phyloP scores from a whole-genome alignment of 345 rosid genomes.

The Ceriops zippeliana region DNA sequence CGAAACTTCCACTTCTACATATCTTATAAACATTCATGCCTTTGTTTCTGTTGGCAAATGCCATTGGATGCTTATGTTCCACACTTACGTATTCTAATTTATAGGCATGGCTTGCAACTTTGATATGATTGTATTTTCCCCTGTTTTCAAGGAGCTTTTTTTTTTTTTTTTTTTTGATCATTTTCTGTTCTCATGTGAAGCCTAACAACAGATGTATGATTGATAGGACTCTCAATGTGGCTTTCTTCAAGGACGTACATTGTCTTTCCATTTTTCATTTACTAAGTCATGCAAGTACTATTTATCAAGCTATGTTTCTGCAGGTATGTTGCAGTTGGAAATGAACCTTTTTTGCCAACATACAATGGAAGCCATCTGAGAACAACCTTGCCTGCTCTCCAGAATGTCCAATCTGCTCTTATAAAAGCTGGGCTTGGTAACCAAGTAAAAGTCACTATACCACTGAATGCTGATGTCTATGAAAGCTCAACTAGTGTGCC shows the following conservation, averaged over 20 bases:
- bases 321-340: slow-evolving; percentile 85
- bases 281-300: not conserved
- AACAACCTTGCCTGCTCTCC: slow-evolving; percentile 73
- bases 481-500: slow-evolving; percentile 53
- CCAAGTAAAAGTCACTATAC: slow-evolving; percentile 71
- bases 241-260: too few species aligned
- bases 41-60: too few species aligned
- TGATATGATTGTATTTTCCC: too few species aligned
- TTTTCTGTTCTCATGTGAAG: too few species aligned
- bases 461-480: slow-evolving; percentile 87
- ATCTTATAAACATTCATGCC: too few species aligned
- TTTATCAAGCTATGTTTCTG: not conserved
- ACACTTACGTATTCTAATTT: too few species aligned
- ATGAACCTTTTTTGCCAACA: slow-evolving; percentile 73
- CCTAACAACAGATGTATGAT: not conserved
- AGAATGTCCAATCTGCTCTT: slow-evolving; percentile 82
- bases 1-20: too few species aligned
- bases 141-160: too few species aligned
- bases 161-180: too few species aligned
- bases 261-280: not conserved
- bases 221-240: not conserved
- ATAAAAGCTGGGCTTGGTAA: slow-evolving; percentile 77
- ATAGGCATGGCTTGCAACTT: too few species aligned
- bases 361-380: slow-evolving; percentile 56
- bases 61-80: too few species aligned